Conservation (phyloP, 2,329 filamentous ascomycete species). For the Lecanicillium sp. region DNA sequence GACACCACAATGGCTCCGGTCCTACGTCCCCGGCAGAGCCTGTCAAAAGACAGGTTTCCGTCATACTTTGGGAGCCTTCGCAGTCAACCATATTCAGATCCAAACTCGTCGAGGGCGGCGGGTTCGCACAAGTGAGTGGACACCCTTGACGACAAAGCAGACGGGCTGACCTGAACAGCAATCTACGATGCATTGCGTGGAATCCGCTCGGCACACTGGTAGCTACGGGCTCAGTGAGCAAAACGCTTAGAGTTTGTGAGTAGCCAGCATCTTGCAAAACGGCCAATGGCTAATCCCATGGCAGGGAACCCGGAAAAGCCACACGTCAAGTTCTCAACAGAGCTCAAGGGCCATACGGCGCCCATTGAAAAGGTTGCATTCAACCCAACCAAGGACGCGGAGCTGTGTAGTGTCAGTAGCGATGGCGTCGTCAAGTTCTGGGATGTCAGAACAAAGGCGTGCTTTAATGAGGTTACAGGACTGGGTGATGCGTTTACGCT, state of each 20-base stretch:
- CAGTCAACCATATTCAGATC: slow-evolving; percentile 63
- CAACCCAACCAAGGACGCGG: slow-evolving; percentile 67
- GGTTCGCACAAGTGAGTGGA: slow-evolving; percentile 21
- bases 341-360: slow-evolving; percentile 59
- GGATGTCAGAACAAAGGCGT: slow-evolving; percentile 67
- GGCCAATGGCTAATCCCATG: slow-evolving; percentile 1
- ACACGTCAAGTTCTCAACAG: slow-evolving; percentile 65
- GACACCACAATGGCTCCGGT: slow-evolving; percentile 32
- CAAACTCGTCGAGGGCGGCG: slow-evolving; percentile 41
- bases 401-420: slow-evolving; percentile 64
- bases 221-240: slow-evolving; percentile 68
- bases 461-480: slow-evolving; percentile 59
- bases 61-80: slow-evolving; percentile 58
- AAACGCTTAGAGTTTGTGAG: slow-evolving; percentile 64
- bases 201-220: slow-evolving; percentile 77
- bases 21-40: slow-evolving; percentile 39
- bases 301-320: slow-evolving; percentile 70
- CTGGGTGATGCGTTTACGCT: slow-evolving; percentile 62
- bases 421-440: slow-evolving; percentile 72
- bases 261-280: slow-evolving; percentile 11
- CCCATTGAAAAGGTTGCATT: slow-evolving; percentile 69
- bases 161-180: slow-evolving; percentile 24
- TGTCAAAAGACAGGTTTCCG: slow-evolving; percentile 64
- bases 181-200: slow-evolving; percentile 77
- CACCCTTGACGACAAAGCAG: slow-evolving; percentile 9